These are phyloP conservation scores for Orbilia brochopaga DNA, from an alignment of 2,329 filamentous ascomycete genomes.

Conservation along the genomic window DNA sequence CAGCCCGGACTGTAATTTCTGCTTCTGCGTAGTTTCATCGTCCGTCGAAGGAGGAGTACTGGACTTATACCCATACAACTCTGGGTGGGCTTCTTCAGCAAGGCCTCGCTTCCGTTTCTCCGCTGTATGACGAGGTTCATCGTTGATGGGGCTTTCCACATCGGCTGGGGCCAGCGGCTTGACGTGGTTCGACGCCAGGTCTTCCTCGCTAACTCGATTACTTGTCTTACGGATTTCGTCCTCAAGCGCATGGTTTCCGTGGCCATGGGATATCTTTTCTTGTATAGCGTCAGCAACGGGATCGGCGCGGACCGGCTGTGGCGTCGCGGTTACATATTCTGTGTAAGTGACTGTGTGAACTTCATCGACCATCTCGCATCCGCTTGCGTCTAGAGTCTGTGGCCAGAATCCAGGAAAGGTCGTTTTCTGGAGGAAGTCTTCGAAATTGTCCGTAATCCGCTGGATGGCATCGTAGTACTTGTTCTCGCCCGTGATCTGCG, in stretches of 20 bases:
- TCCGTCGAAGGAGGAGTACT: constrained; percentile 15
- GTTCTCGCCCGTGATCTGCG: constrained; percentile 78
- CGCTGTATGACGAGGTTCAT: neutral
- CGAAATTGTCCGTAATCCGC: constrained; percentile 79
- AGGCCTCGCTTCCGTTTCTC: constrained; percentile 9
- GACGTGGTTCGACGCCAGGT: constrained; percentile 14
- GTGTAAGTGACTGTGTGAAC: constrained; percentile 38
- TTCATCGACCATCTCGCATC: constrained; percentile 69
- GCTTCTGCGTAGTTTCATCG: constrained; percentile 15
- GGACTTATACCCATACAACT: neutral
- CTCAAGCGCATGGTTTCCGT: neutral
- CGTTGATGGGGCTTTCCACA: neutral
- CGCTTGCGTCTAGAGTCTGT: constrained; percentile 75
- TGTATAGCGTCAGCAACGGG: constrained; percentile 24
- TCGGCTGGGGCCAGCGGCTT: neutral
- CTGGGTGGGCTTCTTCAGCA: neutral
- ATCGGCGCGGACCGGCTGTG: constrained; percentile 55
- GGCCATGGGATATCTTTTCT: constrained; percentile 5
- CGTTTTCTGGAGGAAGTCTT: constrained; percentile 74
- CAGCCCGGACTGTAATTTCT: constrained; percentile 26
- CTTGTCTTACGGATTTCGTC: constrained; percentile 4
- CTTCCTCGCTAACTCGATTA: constrained; percentile 35
- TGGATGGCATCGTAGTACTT: constrained; percentile 91
- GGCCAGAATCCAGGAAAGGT: constrained; percentile 81
- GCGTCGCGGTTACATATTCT: constrained; percentile 51